Evolutionary conservation across 306 rosid genomes (phyloP), one percentile per base, ranked within the genome.

Genomic region (Gastrolobium bilobum): DNA sequence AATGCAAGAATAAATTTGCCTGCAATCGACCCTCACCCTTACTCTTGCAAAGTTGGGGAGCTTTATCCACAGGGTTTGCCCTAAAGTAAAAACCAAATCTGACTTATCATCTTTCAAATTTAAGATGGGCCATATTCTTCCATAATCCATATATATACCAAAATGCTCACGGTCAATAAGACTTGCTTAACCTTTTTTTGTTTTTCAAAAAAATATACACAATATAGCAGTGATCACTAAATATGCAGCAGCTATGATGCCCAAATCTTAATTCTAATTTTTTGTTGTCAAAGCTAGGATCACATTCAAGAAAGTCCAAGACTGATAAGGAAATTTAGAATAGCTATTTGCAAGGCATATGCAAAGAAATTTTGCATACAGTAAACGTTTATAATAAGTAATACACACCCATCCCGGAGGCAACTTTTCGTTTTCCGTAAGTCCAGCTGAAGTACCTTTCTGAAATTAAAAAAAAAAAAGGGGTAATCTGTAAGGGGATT

Each of bases 321-420:
- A 43, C 40, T 20, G 35, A 70, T 53, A 26, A 40, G 9, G 37
- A 77, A 7, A 38, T 61, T 73, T 57, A 59, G 76, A 64, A 69
- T 44, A 26, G 54, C 40, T 66, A 42, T 8, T 38, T 26, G 59
- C 30, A 46, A 80, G 53, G 71, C 53, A 71, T 42, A 26, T 13
- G 79, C 30, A 58, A 62, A 34, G 33, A 56, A 62, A 73, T 3
- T 38, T 60, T 38, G 73, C 75, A 77, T 48, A 52, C 70, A 48
- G 53, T 9, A 62, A 57, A 81, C 58, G 47, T 57, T 39, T 67
- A 76, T 37, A 50, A 43, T 42, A 79, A 77, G 53, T 63, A 71
- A 71, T 75, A 89, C 97, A 43, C 75, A 94, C 98, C 98, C 98
- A 94, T 88, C 92, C 95, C 29, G 81, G 69, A 84, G 87, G 91